These are phyloP conservation scores for Phytophthora pistaciae DNA, from an alignment of 352 stramenopile species.

Conservation along the genomic window DNA sequence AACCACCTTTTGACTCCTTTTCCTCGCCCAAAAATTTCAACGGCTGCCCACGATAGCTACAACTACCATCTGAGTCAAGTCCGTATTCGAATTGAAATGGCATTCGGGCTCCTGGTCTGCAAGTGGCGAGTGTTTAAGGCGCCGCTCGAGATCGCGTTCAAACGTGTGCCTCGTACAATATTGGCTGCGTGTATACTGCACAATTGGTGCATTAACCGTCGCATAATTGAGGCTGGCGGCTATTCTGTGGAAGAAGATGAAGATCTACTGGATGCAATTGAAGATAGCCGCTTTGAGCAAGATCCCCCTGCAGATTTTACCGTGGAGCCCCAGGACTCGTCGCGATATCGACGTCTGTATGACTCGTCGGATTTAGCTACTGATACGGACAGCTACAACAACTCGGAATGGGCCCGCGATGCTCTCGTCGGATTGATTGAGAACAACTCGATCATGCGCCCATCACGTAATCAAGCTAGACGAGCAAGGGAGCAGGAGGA, in stretches of 20 bases:
- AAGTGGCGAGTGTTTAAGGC: slow-evolving; percentile 6
- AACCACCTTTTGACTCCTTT: slow-evolving; percentile 1
- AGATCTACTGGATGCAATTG: not conserved
- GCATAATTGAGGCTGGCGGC: not conserved
- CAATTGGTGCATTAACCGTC: not conserved
- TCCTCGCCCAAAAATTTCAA: not conserved
- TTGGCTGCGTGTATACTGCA: slow-evolving; percentile 6
- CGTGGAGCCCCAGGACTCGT: not conserved
- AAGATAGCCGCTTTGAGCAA: not conserved
- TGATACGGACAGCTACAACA: slow-evolving; percentile 1
- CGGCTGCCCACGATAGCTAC: not conserved
- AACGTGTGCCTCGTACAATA: slow-evolving; percentile 7
- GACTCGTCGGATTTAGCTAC: not conserved
- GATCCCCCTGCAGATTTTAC: not conserved
- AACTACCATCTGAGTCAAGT: slow-evolving; percentile 9
- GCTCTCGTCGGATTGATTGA: not conserved
- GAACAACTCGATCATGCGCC: not conserved
- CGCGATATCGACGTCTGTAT: not conserved
- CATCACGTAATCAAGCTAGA: not conserved
- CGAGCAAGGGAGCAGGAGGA: not conserved
- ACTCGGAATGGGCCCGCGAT: not conserved
- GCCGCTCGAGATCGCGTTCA: slow-evolving; percentile 9
- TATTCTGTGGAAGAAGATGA: slow-evolving; percentile 3
- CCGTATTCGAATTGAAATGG: slow-evolving; percentile 8
- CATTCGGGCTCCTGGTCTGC: slow-evolving; percentile 1